Base-by-base conservation (phyloP, 176 grass and related monocot species). In the Triticum dicoccoides region DNA sequence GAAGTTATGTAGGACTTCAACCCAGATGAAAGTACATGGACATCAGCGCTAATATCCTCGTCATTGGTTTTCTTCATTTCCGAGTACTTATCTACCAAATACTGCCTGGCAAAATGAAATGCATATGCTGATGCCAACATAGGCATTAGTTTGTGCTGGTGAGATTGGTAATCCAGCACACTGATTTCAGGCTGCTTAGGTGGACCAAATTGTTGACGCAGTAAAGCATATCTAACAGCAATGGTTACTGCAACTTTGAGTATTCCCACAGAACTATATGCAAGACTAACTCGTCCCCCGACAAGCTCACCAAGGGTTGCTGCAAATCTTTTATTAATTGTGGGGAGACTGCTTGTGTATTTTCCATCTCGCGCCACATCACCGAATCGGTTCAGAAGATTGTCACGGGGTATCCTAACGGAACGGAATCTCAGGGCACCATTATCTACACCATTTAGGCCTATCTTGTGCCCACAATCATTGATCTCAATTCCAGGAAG, bases 381-480 rank as follows among this genome's bases (percentile, higher is more conserved):
- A 83, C 94, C 97, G 18, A 99, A 99, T 86, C 97, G 82, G 79
- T 96, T 99, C 54, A 99, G 87, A 84, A 99, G 93, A 89, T 99
- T 99, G 24, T 99, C 94, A 65, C 94, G 87, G 29, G 97, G 94
- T 86, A 99, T 94, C 80, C 97, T 89, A 76, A 99, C 90, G 39
- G 92, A 86, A 63, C 74, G 27, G 82, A 99, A 99, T 61, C 97
- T 89, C 72, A 99, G 78, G 11, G 97, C 97, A 17, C 97, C 97
- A 83, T 99, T 99, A 64, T 99, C 97, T 65, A 99, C 97, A 76
- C 97, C 97, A 88, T 99, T 99, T 49, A 99, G 84, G 59, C 97
- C 97, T 38, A 99, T 91, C 86, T 99, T 99, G 79, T 93, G 97
- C 20, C 94, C 97, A 88, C 97, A 99, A 90, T 99, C 97, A 86